Evolutionary conservation across 2,329 filamentous ascomycete species (phyloP).

Genomic region (Cytospora chrysosperma): DNA sequence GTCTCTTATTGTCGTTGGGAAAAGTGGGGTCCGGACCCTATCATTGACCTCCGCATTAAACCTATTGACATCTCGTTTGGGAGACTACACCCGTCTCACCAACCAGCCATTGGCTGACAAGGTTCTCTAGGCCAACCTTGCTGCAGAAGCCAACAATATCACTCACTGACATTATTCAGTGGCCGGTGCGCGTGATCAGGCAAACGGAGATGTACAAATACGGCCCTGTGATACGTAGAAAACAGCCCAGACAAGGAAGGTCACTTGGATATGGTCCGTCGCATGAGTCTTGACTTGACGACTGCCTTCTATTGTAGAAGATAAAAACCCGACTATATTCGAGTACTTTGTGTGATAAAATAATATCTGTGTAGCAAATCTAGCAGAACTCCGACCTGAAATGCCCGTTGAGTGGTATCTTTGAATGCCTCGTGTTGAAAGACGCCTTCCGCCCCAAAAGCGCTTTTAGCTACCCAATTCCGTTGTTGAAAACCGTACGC

Average conservation of each 20-base stretch:
- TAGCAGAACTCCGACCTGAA: conserved; percentile 18
- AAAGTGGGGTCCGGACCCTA: background rate
- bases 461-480: conserved; percentile 16
- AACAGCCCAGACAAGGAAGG: background rate
- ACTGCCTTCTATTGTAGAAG: background rate
- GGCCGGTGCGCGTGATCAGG: no score
- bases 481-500: conserved; percentile 39
- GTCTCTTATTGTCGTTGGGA: conserved; percentile 18
- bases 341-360: conserved; percentile 9
- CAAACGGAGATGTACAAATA: background rate
- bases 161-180: background rate
- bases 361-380: conserved; percentile 18
- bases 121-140: background rate
- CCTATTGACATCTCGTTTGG: conserved; percentile 1
- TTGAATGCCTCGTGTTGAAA: conserved; percentile 34
- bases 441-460: conserved; percentile 29
- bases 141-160: background rate
- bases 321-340: conserved; percentile 14
- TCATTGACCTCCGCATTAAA: background rate
- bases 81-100: background rate
- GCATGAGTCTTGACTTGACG: background rate
- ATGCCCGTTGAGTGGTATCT: conserved; percentile 20
- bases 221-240: background rate
- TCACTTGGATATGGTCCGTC: background rate
- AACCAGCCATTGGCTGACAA: background rate